Conservation (phyloP, 2,329 filamentous ascomycete genomes). For the Clonostachys byssicola region DNA sequence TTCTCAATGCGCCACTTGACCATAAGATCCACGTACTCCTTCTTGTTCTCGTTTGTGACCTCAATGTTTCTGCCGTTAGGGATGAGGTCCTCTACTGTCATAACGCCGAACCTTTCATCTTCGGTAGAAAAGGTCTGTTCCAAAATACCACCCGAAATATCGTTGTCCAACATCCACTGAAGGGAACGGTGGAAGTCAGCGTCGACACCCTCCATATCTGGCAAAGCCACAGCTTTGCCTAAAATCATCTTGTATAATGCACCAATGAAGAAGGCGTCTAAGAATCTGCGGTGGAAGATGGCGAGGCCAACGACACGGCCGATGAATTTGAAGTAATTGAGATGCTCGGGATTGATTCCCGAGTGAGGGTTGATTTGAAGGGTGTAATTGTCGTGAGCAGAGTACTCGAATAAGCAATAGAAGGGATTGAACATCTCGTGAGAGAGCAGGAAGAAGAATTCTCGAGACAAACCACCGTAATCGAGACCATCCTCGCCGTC, state of each 20-base stretch:
- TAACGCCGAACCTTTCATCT: slow-evolving; percentile 94
- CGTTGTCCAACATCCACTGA: slow-evolving; percentile 97
- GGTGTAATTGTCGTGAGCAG: slow-evolving; percentile 99
- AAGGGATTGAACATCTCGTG: slow-evolving; percentile 99
- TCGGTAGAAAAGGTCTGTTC: slow-evolving; percentile 97
- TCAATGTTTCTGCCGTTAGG: slow-evolving; percentile 87
- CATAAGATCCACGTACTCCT: slow-evolving; percentile 97
- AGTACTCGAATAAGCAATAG: slow-evolving; percentile 99
- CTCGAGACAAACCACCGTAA: slow-evolving; percentile 94
- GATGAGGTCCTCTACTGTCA: slow-evolving; percentile 90
- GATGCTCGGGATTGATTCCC: slow-evolving; percentile 97
- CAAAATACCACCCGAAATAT: slow-evolving; percentile 85
- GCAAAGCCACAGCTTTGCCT: slow-evolving; percentile 83
- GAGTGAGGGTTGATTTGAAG: slow-evolving; percentile 99
- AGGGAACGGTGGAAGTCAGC: slow-evolving; percentile 95
- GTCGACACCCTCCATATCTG: slow-evolving; percentile 98
- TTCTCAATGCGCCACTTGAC: slow-evolving; percentile 99
- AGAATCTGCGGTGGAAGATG: slow-evolving; percentile 95
- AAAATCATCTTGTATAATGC: slow-evolving; percentile 99
- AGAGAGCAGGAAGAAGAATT: slow-evolving; percentile 98
- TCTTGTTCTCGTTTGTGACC: slow-evolving; percentile 98
- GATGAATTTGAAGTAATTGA: slow-evolving; percentile 99
- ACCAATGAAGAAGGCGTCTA: slow-evolving; percentile 98
- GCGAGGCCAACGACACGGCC: slow-evolving; percentile 93
- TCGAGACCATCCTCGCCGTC: slow-evolving; percentile 97